Conservation (phyloP, 768 basidiomycete genomes). For the Panaeolus papilionaceus region DNA sequence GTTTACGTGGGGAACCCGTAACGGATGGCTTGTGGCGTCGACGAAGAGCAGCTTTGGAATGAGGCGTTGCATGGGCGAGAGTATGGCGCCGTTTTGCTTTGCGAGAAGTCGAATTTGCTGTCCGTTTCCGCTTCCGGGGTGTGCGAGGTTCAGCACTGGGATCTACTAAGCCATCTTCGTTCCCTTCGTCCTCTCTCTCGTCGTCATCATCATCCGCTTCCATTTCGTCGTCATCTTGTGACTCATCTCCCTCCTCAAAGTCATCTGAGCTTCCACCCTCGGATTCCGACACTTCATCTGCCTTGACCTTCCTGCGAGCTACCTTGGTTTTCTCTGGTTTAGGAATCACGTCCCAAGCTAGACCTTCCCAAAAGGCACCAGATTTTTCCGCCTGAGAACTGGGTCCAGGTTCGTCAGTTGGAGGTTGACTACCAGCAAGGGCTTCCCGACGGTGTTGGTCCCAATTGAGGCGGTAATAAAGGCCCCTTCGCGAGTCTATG, state of each 20-base stretch:
- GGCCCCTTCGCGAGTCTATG: slow-evolving; percentile 59
- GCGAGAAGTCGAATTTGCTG: slow-evolving; percentile 33
- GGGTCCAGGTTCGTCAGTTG: slow-evolving; percentile 33
- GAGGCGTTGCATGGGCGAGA: slow-evolving; percentile 72
- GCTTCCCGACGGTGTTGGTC: slow-evolving; percentile 49
- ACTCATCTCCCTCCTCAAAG: slow-evolving; percentile 31
- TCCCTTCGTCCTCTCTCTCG: slow-evolving; percentile 32
- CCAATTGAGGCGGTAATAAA: slow-evolving; percentile 73
- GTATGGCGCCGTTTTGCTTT: slow-evolving; percentile 40
- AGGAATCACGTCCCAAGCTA: slow-evolving; percentile 49
- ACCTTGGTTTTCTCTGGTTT: slow-evolving; percentile 27
- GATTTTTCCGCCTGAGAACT: slow-evolving; percentile 29
- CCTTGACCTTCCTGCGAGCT: slow-evolving; percentile 13
- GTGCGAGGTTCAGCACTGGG: slow-evolving; percentile 58
- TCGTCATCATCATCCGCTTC: slow-evolving; percentile 34
- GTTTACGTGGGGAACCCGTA: slow-evolving; percentile 35
- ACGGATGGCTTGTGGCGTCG: slow-evolving; percentile 40
- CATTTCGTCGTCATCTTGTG: slow-evolving; percentile 33
- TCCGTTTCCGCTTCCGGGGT: slow-evolving; percentile 56
- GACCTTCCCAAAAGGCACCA: slow-evolving; percentile 43
- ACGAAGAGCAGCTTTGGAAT: slow-evolving; percentile 72
- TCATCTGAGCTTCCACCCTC: slow-evolving; percentile 37
- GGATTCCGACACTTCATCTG: slow-evolving; percentile 33
- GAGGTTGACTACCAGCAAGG: slow-evolving; percentile 32
- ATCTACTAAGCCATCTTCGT: slow-evolving; percentile 27